phyloP scores from a whole-genome alignment of 75 land plant species.

The Ceratopteris richardii region DNA sequence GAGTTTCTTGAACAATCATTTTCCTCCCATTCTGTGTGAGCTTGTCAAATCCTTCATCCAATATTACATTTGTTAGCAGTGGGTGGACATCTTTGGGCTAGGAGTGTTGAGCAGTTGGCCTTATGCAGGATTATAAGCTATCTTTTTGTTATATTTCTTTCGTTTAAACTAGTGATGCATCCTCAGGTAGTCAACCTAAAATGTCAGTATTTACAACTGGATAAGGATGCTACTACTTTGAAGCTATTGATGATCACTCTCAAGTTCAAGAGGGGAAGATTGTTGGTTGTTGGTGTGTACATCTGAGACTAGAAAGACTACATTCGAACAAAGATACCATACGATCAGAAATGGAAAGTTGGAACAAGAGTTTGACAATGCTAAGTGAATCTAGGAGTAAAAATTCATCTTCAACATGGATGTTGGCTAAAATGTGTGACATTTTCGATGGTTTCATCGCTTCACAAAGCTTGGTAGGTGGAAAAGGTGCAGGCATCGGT shows the following conservation, averaged over 20 bases:
- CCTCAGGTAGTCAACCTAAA: background rate
- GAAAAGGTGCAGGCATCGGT: too few species aligned
- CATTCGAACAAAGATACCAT: too few species aligned
- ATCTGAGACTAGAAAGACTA: too few species aligned
- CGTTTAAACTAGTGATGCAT: slow-evolving; percentile 5
- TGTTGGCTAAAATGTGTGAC: too few species aligned
- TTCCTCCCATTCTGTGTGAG: background rate
- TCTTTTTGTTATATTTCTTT: slow-evolving; percentile 11
- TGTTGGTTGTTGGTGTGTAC: too few species aligned
- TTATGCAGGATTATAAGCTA: slow-evolving; percentile 11
- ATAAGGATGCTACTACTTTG: background rate
- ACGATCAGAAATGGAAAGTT: too few species aligned
- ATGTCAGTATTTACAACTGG: background rate
- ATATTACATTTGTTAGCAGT: slow-evolving; percentile 4
- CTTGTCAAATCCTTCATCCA: slow-evolving; percentile 14
- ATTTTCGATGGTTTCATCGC: too few species aligned
- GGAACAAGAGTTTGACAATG: too few species aligned
- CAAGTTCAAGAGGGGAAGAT: slow-evolving; percentile 13
- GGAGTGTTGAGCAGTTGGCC: slow-evolving; percentile 3
- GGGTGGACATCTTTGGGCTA: slow-evolving; percentile 11
- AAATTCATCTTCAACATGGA: too few species aligned
- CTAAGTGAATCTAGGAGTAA: too few species aligned
- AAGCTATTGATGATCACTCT: slow-evolving; percentile 14
- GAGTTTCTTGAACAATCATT: too few species aligned
- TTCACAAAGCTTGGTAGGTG: too few species aligned